These are phyloP conservation scores for Amoebophrya sp. DNA, from an alignment of 169 alveolate genomes.

Conservation along the genomic window DNA sequence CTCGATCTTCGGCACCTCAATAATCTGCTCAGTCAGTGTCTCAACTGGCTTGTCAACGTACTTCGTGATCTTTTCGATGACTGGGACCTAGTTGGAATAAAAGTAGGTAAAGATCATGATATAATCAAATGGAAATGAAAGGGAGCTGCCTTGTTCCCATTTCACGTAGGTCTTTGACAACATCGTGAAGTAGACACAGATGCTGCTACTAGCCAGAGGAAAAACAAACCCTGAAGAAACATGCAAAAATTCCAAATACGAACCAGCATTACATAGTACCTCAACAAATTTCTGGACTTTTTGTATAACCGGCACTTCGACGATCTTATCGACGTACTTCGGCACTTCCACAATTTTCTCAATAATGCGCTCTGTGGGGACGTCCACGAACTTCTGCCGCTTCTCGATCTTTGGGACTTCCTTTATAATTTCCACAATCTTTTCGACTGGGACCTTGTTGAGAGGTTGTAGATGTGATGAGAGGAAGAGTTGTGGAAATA, in stretches of 20 bases:
- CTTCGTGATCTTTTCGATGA: not conserved
- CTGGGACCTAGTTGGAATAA: too few relatives aligned
- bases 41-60: not conserved
- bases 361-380: not conserved
- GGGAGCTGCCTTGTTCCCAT: too few relatives aligned
- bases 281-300: not conserved
- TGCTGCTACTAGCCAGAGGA: too few relatives aligned
- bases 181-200: too few relatives aligned
- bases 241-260: not conserved
- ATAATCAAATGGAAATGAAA: too few relatives aligned
- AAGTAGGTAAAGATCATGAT: too few relatives aligned
- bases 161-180: too few relatives aligned
- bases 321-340: not conserved
- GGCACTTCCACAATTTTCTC: not conserved
- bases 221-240: too few relatives aligned
- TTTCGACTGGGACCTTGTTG: not conserved
- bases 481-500: too few relatives aligned
- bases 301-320: not conserved
- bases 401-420: not conserved
- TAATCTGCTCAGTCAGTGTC: not conserved
- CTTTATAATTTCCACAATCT: not conserved
- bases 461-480: too few relatives aligned
- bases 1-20: not conserved
- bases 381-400: not conserved
- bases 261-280: not conserved